Percentiles rank a stretch among this genome's conserved stretches.
These are phyloP conservation scores for Suillus weaverae DNA, from an alignment of 768 basidiomycete genomes.

Conservation along the genomic window DNA sequence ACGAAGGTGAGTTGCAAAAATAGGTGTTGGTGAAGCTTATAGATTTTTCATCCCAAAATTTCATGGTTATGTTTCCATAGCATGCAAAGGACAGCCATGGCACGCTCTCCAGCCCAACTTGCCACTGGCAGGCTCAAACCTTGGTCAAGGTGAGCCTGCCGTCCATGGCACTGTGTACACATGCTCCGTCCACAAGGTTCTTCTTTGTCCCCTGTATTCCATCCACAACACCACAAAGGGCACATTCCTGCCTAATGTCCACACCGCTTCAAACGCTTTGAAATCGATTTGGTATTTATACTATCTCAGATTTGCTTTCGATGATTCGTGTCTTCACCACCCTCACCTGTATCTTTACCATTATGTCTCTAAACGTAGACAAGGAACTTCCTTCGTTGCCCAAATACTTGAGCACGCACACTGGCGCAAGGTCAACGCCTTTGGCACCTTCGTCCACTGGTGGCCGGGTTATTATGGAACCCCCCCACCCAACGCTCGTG, in stretches of 20 bases:
- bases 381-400: conserved; percentile 26
- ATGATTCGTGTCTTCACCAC: not conserved
- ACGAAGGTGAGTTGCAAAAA: not conserved
- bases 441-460: not conserved
- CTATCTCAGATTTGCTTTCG: not conserved
- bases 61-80: not conserved
- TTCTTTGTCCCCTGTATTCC: not conserved
- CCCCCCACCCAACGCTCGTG: conserved; percentile 16
- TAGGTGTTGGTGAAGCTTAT: not conserved
- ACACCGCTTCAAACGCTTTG: not conserved
- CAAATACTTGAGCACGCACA: not conserved
- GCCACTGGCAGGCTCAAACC: not conserved
- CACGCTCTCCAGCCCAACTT: not conserved
- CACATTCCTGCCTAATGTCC: not conserved
- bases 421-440: not conserved
- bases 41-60: no score
- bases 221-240: not conserved
- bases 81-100: not conserved
- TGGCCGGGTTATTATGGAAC: conserved; percentile 3
- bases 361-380: conserved; percentile 18
- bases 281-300: not conserved
- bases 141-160: not conserved
- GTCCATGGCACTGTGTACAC: not conserved
- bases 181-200: not conserved
- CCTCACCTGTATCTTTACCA: not conserved